These are phyloP conservation scores for Choiromyces venosus DNA, from an alignment of 495 filamentous ascomycete genomes.

Conservation along the genomic window DNA sequence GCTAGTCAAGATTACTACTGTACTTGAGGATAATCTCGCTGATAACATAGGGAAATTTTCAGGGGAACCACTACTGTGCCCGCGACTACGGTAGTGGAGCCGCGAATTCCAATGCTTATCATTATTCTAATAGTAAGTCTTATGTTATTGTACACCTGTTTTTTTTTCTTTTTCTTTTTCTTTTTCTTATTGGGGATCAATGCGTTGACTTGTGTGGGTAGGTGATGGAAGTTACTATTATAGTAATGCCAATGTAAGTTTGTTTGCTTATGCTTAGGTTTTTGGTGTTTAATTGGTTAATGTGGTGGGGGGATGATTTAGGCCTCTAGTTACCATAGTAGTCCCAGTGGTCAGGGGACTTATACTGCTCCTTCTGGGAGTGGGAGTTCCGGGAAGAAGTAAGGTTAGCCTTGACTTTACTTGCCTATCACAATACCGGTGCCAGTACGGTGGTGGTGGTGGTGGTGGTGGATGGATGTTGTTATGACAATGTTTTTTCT, in stretches of 20 bases:
- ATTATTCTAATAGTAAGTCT: slow-evolving; percentile 53
- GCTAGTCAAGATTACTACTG: no score
- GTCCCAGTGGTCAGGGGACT: slow-evolving; percentile 13
- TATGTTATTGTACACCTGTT: slow-evolving; percentile 15
- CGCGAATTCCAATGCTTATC: slow-evolving; percentile 51
- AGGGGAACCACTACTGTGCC: slow-evolving; percentile 55
- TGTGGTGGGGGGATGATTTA: neutral
- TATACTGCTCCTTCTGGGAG: slow-evolving; percentile 22
- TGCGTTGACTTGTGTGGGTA: neutral
- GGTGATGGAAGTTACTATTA: slow-evolving; percentile 58
- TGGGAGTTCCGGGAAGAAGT: slow-evolving; percentile 20
- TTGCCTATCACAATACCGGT: no score
- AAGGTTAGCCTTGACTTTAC: no score
- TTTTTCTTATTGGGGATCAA: neutral
- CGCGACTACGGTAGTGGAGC: slow-evolving; percentile 51
- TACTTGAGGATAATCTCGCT: no score
- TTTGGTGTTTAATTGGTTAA: no score
- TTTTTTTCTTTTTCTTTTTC: neutral
- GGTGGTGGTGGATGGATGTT: neutral
- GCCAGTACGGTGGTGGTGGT: neutral
- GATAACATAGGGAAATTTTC: no score
- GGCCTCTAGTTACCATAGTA: slow-evolving; percentile 25
- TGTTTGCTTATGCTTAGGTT: neutral
- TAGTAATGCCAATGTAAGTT: slow-evolving; percentile 49
- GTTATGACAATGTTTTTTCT: neutral